These are phyloP conservation scores for Xylariaceae sp. DNA, from an alignment of 2,329 filamentous ascomycete species.

Conservation along the genomic window DNA sequence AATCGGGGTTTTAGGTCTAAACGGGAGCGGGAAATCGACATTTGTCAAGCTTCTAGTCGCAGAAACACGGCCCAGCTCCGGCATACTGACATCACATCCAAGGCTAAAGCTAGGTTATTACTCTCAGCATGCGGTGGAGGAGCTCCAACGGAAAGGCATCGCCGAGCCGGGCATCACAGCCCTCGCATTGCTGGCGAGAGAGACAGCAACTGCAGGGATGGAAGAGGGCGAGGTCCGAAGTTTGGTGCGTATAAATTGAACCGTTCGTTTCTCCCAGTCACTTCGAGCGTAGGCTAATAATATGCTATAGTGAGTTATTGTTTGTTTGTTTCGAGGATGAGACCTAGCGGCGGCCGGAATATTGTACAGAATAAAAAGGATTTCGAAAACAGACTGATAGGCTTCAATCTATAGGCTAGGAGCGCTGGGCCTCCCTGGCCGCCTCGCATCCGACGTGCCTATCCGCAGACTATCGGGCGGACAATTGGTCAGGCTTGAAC, in stretches of 20 bases:
- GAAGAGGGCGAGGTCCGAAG: slow-evolving; percentile 67
- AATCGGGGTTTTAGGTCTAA: slow-evolving; percentile 73
- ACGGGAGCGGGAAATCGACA: slow-evolving; percentile 80
- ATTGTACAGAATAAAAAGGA: too few relatives aligned
- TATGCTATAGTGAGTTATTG: too few relatives aligned
- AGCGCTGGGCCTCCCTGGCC: slow-evolving; percentile 67
- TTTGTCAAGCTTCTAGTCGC: slow-evolving; percentile 70
- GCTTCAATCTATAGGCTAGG: too few relatives aligned
- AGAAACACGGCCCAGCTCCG: slow-evolving; percentile 55
- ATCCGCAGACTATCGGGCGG: slow-evolving; percentile 74
- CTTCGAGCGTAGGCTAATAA: too few relatives aligned
- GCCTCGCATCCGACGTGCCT: slow-evolving; percentile 70
- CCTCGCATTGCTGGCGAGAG: slow-evolving; percentile 58
- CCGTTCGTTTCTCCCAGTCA: too few relatives aligned
- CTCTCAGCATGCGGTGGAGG: slow-evolving; percentile 75
- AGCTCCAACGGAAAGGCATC: slow-evolving; percentile 55
- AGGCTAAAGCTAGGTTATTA: slow-evolving; percentile 72
- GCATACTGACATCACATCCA: slow-evolving; percentile 64
- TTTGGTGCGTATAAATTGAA: too few relatives aligned
- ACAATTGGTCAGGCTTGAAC: slow-evolving; percentile 64
- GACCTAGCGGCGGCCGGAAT: too few relatives aligned
- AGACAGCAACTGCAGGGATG: slow-evolving; percentile 46
- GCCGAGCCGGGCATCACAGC: slow-evolving; percentile 58
- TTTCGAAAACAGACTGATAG: too few relatives aligned
- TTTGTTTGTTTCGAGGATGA: too few relatives aligned